These are phyloP conservation scores for Myotisia sp. DNA, from an alignment of 2,329 filamentous ascomycete genomes.

Conservation along the genomic window DNA sequence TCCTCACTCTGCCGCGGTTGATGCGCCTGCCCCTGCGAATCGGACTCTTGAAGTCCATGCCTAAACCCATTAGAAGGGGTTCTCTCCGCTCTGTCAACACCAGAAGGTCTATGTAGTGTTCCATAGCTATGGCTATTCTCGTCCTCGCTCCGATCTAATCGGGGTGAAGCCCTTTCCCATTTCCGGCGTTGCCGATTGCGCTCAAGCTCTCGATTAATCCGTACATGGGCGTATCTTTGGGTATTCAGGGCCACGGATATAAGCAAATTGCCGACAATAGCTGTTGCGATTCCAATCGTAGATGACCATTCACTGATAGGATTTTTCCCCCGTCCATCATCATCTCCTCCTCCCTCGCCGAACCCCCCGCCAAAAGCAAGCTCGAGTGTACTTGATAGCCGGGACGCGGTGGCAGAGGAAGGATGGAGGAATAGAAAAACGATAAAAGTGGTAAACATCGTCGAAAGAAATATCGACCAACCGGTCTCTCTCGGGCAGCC, in stretches of 20 bases:
- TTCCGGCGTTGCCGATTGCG: conserved; percentile 42
- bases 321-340: conserved; percentile 2
- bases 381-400: background rate
- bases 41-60: no score
- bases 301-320: conserved; percentile 44
- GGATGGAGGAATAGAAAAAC: background rate
- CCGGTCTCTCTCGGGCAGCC: no score
- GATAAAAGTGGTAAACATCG: no score
- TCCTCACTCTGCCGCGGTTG: background rate
- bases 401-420: background rate
- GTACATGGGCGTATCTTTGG: conserved; percentile 86
- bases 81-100: background rate
- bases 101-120: background rate
- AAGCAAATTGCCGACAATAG: conserved; percentile 81
- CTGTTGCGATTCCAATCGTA: conserved; percentile 84
- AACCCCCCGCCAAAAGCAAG: background rate
- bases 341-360: conserved; percentile 2
- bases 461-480: no score
- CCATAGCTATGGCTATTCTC: conserved; percentile 8
- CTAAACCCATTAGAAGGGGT: background rate
- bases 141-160: conserved; percentile 1
- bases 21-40: conserved; percentile 6
- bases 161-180: conserved; percentile 31
- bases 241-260: conserved; percentile 94
- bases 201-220: conserved; percentile 57